Conservation (phyloP, 2,329 filamentous ascomycete genomes). For the Epichloe gansuensis region DNA sequence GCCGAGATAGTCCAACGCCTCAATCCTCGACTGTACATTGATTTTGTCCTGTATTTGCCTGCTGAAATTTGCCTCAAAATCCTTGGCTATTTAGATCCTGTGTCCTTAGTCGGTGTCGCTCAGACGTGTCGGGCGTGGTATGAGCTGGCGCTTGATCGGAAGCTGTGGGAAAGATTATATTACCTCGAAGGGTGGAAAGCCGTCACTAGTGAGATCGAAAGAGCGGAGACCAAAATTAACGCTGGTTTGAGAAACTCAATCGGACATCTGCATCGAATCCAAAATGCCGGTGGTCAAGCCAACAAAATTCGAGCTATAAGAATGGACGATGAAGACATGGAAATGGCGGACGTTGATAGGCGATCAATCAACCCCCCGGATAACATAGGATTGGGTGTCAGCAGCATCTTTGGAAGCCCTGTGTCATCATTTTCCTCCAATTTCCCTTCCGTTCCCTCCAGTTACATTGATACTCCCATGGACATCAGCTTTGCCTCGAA, state of each 20-base stretch:
- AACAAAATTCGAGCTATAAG: constrained; percentile 43
- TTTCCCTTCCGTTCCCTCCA: constrained; percentile 11
- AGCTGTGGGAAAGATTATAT: constrained; percentile 78
- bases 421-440: constrained; percentile 19
- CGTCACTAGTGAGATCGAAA: constrained; percentile 48
- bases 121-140: constrained; percentile 74
- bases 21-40: constrained; percentile 77
- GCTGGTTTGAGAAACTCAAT: constrained; percentile 26
- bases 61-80: constrained; percentile 85
- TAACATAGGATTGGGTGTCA: constrained; percentile 4
- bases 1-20: constrained; percentile 69
- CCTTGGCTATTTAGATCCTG: constrained; percentile 70
- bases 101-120: constrained; percentile 68
- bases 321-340: constrained; percentile 34
- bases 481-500: constrained; percentile 11
- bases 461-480: constrained; percentile 18
- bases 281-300: constrained; percentile 36
- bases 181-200: constrained; percentile 76
- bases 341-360: constrained; percentile 31
- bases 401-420: constrained; percentile 24
- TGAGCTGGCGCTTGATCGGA: constrained; percentile 64
- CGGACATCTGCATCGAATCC: constrained; percentile 29
- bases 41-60: constrained; percentile 76
- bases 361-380: constrained; percentile 13
- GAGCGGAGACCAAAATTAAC: constrained; percentile 51